phyloP scores from a whole-genome alignment of 176 grass and related monocot species.

The Lolium rigidum region DNA sequence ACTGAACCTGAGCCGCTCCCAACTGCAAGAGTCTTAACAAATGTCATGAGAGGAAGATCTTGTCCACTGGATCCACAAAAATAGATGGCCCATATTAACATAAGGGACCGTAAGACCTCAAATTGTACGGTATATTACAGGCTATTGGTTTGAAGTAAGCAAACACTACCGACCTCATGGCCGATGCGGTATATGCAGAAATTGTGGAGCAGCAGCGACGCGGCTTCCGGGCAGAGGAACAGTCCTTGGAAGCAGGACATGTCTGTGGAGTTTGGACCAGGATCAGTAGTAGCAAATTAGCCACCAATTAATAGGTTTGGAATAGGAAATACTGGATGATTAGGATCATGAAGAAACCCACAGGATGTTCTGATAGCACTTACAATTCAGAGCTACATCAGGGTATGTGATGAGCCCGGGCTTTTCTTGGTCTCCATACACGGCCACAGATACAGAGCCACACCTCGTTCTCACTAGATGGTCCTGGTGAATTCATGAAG shows the following conservation, averaged over 20 bases:
- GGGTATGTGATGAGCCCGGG: constrained; percentile 73
- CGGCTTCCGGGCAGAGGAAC: constrained; percentile 74
- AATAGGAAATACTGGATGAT: background rate
- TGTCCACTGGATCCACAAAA: too few species aligned
- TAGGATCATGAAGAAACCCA: background rate
- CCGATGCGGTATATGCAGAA: constrained; percentile 94
- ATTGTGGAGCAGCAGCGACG: constrained; percentile 76
- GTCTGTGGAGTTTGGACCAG: constrained; percentile 51
- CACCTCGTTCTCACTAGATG: constrained; percentile 67
- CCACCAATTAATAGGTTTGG: background rate
- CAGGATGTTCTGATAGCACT: background rate
- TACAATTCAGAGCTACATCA: constrained; percentile 69
- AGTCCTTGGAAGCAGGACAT: constrained; percentile 91
- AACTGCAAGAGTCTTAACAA: constrained; percentile 54
- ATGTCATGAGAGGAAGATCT: constrained; percentile 29
- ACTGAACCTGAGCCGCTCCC: constrained; percentile 69
- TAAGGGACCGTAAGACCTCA: too few species aligned
- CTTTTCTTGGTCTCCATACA: constrained; percentile 77
- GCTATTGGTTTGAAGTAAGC: background rate
- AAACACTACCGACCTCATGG: constrained; percentile 68
- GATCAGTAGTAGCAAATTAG: background rate
- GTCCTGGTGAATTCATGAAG: constrained; percentile 50
- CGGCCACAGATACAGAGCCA: constrained; percentile 58
- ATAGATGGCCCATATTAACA: too few species aligned
- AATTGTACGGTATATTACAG: background rate